Evolutionary conservation across 2,329 filamentous ascomycete genomes (phyloP).

Genomic region (Diaporthe sp.): DNA sequence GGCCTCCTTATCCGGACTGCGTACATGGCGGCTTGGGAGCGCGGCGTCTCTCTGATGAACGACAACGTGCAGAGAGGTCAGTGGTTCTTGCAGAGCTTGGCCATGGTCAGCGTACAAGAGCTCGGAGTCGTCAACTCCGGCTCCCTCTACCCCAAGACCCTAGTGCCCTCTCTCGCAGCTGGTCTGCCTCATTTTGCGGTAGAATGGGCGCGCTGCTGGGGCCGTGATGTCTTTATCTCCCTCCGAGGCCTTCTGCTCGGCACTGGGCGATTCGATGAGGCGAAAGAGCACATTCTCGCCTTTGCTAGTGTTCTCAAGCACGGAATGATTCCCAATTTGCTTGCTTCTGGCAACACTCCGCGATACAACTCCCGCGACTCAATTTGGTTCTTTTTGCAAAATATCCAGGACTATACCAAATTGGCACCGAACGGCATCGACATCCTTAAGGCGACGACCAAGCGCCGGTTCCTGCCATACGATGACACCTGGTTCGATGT

Average conservation of each 20-base stretch:
- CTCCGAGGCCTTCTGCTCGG: conserved; percentile 92
- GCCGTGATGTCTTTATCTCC: conserved; percentile 96
- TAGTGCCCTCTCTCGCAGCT: conserved; percentile 89
- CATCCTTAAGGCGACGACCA: conserved; percentile 82
- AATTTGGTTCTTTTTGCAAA: conserved; percentile 97
- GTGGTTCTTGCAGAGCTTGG: conserved; percentile 88
- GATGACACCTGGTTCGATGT: conserved; percentile 94
- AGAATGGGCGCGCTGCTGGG: conserved; percentile 97
- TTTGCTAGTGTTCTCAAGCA: conserved; percentile 98
- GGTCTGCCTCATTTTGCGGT: conserved; percentile 94
- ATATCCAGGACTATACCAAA: conserved; percentile 91
- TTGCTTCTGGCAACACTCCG: conserved; percentile 87
- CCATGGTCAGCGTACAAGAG: conserved; percentile 92
- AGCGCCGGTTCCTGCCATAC: conserved; percentile 91
- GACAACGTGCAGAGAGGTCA: conserved; percentile 84
- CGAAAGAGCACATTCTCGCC: conserved; percentile 92
- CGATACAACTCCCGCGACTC: conserved; percentile 97
- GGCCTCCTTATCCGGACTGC: conserved; percentile 89
- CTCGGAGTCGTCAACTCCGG: conserved; percentile 91
- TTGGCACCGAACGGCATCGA: conserved; percentile 83
- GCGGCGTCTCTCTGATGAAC: conserved; percentile 83
- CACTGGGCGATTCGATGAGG: conserved; percentile 89
- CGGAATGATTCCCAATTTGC: conserved; percentile 96
- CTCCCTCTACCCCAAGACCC: conserved; percentile 88
- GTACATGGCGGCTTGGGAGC: conserved; percentile 86